Percentiles rank a stretch among this genome's conserved stretches.
These are phyloP conservation scores for Talaromyces adpressus DNA, from an alignment of 495 filamentous ascomycete species.

Conservation along the genomic window DNA sequence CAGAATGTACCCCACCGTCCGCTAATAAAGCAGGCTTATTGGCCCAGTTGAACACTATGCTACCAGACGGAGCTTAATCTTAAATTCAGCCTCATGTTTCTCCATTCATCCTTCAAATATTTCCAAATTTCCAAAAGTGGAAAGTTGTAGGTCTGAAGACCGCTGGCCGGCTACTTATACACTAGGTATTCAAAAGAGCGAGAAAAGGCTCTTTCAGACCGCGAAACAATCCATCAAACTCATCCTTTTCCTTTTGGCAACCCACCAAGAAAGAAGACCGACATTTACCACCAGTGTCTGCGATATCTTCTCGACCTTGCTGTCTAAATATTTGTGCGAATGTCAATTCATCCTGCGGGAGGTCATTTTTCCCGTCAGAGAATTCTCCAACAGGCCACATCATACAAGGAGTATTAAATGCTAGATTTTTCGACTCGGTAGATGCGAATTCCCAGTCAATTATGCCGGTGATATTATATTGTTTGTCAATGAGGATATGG, in stretches of 20 bases:
- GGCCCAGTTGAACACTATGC: not conserved
- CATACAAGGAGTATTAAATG: constrained; percentile 28
- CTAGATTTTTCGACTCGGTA: constrained; percentile 18
- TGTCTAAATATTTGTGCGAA: constrained; percentile 21
- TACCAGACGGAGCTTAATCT: not conserved
- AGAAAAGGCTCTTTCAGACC: not conserved
- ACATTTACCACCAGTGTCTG: not conserved
- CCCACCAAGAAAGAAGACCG: not conserved
- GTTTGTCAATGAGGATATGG: constrained; percentile 31
- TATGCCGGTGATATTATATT: constrained; percentile 28
- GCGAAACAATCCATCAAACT: not conserved
- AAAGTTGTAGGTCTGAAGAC: too few species aligned
- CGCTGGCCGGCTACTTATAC: too few species aligned
- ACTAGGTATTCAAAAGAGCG: too few species aligned
- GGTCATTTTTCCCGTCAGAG: constrained; percentile 26
- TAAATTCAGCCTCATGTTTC: not conserved
- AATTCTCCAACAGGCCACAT: constrained; percentile 27
- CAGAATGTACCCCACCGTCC: not conserved
- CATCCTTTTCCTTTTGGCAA: not conserved
- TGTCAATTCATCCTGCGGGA: constrained; percentile 20
- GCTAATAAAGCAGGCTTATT: not conserved
- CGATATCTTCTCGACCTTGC: constrained; percentile 14
- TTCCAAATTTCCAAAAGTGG: too few species aligned
- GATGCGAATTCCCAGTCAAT: constrained; percentile 32
- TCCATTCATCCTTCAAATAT: not conserved